Conservation (phyloP, 768 basidiomycete species). For the Tulasnella sp. region DNA sequence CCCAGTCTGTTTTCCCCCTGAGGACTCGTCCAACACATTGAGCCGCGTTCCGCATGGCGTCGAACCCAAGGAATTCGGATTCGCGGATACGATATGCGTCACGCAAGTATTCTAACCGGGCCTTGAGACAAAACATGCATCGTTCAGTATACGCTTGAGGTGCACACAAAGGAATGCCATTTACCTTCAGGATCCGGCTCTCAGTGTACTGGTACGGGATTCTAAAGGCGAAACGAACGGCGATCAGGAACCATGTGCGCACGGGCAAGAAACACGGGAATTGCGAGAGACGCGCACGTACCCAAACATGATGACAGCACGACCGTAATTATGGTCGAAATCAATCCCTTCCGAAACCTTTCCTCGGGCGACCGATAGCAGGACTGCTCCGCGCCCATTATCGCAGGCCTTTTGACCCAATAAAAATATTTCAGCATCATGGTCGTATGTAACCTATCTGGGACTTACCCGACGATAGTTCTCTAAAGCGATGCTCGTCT, state of each 20-base stretch:
- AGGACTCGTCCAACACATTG: constrained; percentile 97
- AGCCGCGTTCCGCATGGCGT: constrained; percentile 98
- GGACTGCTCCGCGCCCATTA: constrained; percentile 92
- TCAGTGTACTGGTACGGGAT: constrained; percentile 98
- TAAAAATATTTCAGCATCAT: not conserved
- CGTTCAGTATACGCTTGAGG: too few relatives aligned
- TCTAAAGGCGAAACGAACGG: constrained; percentile 31
- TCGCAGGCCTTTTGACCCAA: constrained; percentile 69
- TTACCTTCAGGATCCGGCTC: constrained; percentile 78
- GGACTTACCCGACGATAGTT: constrained; percentile 79
- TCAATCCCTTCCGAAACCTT: constrained; percentile 99
- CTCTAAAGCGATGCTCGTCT: constrained; percentile 94
- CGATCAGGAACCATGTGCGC: not conserved
- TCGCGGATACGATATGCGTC: constrained; percentile 97
- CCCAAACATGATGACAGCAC: constrained; percentile 99
- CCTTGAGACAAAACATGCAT: constrained; percentile 28
- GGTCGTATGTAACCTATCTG: not conserved
- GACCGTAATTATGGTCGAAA: constrained; percentile 98
- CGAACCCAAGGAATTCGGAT: constrained; percentile 97
- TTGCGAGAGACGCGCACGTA: too few relatives aligned
- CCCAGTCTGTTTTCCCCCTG: constrained; percentile 99
- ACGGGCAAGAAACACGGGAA: not conserved
- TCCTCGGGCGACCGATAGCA: constrained; percentile 94
- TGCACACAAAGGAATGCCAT: not conserved
- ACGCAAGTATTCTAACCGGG: constrained; percentile 93